phyloP scores from a whole-genome alignment of 352 stramenopile species.

The Phytophthora palmivora region DNA sequence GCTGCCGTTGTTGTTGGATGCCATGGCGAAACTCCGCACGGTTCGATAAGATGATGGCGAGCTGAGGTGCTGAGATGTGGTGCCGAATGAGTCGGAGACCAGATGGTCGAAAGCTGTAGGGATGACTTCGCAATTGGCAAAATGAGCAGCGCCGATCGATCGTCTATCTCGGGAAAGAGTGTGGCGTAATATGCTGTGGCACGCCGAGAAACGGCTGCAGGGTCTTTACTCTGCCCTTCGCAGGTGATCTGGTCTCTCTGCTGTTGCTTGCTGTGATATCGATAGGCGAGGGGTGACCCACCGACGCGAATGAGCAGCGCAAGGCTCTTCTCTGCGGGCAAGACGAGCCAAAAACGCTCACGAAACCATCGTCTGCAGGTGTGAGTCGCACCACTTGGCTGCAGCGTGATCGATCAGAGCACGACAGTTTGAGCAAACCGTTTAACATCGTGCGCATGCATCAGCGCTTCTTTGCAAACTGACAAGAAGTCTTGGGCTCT shows the following conservation, averaged over 20 bases:
- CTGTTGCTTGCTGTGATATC: slow-evolving; percentile 21
- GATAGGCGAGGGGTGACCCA: slow-evolving; percentile 17
- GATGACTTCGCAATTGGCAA: slow-evolving; percentile 31
- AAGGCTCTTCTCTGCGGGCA: slow-evolving; percentile 24
- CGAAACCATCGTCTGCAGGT: slow-evolving; percentile 19
- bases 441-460: slow-evolving; percentile 15
- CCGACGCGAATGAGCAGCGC: slow-evolving; percentile 23
- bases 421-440: slow-evolving; percentile 10
- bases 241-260: slow-evolving; percentile 27
- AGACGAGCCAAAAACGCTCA: slow-evolving; percentile 32
- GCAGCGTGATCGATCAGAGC: slow-evolving; percentile 19
- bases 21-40: slow-evolving; percentile 25
- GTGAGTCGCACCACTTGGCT: not conserved
- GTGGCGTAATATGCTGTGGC: slow-evolving; percentile 23
- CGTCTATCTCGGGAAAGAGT: slow-evolving; percentile 4
- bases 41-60: not conserved
- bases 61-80: slow-evolving; percentile 24
- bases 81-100: slow-evolving; percentile 26
- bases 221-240: slow-evolving; percentile 31
- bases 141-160: slow-evolving; percentile 31
- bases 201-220: not conserved
- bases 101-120: slow-evolving; percentile 24
- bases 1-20: slow-evolving; percentile 15
- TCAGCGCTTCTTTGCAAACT: slow-evolving; percentile 13
- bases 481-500: not conserved